Percentiles rank a stretch among this genome's conserved stretches.
Conservation (phyloP, 2,329 filamentous ascomycete species). For the Talaromyces atroroseus region DNA sequence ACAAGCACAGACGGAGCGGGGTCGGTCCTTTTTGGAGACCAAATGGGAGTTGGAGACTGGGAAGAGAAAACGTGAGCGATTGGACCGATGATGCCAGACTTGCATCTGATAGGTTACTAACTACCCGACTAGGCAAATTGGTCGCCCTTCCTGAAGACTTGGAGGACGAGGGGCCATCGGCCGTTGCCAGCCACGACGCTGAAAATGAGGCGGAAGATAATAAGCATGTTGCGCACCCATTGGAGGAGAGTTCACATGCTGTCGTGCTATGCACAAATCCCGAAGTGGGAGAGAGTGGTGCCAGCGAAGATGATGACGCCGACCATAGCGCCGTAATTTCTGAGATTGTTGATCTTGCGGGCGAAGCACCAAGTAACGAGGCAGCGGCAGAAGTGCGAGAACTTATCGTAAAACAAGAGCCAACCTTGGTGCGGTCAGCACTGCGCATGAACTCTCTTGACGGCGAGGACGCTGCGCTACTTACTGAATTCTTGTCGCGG, state of each 20-base stretch:
- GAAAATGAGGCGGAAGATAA: slow-evolving; percentile 3
- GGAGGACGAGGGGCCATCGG: not conserved
- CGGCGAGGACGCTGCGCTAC: slow-evolving; percentile 35
- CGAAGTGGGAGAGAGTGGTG: not conserved
- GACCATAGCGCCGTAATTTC: not conserved
- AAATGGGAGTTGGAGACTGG: slow-evolving; percentile 34
- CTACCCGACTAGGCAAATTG: slow-evolving; percentile 12
- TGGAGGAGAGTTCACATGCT: slow-evolving; percentile 4
- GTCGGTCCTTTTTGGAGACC: slow-evolving; percentile 36
- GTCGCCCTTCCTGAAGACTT: not conserved
- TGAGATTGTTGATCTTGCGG: slow-evolving; percentile 4
- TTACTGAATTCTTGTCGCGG: slow-evolving; percentile 37
- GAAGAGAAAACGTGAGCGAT: slow-evolving; percentile 14
- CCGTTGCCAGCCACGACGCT: not conserved
- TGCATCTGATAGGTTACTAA: slow-evolving; percentile 13
- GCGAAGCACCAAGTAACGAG: slow-evolving; percentile 5
- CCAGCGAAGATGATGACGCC: slow-evolving; percentile 3
- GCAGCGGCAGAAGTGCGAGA: slow-evolving; percentile 19
- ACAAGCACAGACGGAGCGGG: slow-evolving; percentile 18
- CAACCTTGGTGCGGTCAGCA: slow-evolving; percentile 31
- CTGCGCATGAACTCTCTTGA: slow-evolving; percentile 31
- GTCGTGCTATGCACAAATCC: not conserved
- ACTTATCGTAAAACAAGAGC: slow-evolving; percentile 27
- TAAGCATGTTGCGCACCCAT: not conserved
- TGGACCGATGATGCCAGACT: not conserved